phyloP scores from a whole-genome alignment of 306 rosid species.

The Gynostemma pentaphyllum region DNA sequence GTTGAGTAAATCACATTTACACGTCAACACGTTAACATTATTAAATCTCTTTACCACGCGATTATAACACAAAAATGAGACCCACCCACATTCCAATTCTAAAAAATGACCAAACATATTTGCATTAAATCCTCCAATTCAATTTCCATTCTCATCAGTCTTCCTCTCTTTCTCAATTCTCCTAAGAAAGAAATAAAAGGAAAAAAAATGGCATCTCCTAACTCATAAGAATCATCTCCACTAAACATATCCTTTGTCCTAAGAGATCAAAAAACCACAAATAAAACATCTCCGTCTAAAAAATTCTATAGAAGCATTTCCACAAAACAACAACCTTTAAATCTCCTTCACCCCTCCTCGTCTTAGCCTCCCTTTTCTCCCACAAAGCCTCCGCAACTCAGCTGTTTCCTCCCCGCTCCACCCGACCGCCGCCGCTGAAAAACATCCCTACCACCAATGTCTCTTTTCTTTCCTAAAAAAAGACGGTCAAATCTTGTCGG shows the following conservation, averaged over 20 bases:
- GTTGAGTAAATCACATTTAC: too few relatives aligned
- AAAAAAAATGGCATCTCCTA: background rate
- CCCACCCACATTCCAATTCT: too few relatives aligned
- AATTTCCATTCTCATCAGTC: too few relatives aligned
- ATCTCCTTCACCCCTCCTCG: conserved; percentile 49
- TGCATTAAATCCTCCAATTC: too few relatives aligned
- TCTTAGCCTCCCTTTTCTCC: conserved; percentile 42
- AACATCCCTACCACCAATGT: conserved; percentile 43
- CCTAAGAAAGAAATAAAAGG: background rate
- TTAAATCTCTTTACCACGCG: too few relatives aligned
- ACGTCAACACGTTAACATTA: too few relatives aligned
- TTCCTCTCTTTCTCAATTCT: background rate
- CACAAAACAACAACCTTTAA: conserved; percentile 49
- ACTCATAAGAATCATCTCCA: conserved; percentile 26
- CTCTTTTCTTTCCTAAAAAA: conserved; percentile 78
- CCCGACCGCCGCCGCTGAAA: conserved; percentile 7
- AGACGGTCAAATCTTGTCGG: conserved; percentile 69
- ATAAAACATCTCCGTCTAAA: background rate
- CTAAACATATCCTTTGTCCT: conserved; percentile 39
- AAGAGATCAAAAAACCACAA: conserved; percentile 13
- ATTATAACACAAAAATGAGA: too few relatives aligned
- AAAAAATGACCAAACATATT: too few relatives aligned
- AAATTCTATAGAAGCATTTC: conserved; percentile 53
- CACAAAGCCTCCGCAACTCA: conserved; percentile 50
- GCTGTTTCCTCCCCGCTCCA: conserved; percentile 46